These are phyloP conservation scores for Ulota crispa DNA, from an alignment of 225 moss, liverwort and hornwort species.

Conservation along the genomic window DNA sequence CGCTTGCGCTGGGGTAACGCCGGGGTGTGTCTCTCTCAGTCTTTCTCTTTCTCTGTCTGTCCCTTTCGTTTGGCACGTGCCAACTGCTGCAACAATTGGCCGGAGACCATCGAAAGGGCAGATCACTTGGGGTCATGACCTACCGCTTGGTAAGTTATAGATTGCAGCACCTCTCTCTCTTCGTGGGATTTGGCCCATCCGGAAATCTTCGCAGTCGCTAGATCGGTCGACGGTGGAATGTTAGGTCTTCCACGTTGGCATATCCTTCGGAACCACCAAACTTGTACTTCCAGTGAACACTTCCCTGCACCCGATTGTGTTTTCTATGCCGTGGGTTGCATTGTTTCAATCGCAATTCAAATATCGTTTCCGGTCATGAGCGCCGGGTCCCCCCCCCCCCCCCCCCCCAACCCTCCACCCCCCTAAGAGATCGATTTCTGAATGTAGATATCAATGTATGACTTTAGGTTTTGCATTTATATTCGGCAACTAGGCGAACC, in stretches of 20 bases:
- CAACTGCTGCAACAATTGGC: constrained; percentile 17
- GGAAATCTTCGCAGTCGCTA: background rate
- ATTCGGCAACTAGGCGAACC: background rate
- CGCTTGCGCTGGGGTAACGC: constrained; percentile 15
- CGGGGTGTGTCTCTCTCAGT: background rate
- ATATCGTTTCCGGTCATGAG: background rate
- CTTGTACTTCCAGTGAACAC: background rate
- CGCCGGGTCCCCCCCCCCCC: background rate
- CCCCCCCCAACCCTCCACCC: background rate
- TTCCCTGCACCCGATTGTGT: background rate
- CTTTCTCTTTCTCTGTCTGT: too few species aligned
- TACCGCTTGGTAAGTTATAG: background rate
- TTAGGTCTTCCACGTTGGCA: constrained; percentile 1
- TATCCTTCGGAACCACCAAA: background rate
- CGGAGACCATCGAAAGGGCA: background rate
- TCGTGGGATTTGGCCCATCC: background rate
- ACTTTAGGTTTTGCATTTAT: constrained; percentile 37
- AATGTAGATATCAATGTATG: background rate
- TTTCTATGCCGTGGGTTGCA: background rate
- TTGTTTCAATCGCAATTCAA: constrained; percentile 19
- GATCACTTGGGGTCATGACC: constrained; percentile 17
- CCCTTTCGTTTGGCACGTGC: constrained; percentile 23
- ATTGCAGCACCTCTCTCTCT: constrained; percentile 1
- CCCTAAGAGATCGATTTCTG: background rate
- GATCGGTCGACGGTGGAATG: constrained; percentile 12